phyloP scores from a whole-genome alignment of 176 grass and related monocot species.

The Bolboschoenus planiculmis region DNA sequence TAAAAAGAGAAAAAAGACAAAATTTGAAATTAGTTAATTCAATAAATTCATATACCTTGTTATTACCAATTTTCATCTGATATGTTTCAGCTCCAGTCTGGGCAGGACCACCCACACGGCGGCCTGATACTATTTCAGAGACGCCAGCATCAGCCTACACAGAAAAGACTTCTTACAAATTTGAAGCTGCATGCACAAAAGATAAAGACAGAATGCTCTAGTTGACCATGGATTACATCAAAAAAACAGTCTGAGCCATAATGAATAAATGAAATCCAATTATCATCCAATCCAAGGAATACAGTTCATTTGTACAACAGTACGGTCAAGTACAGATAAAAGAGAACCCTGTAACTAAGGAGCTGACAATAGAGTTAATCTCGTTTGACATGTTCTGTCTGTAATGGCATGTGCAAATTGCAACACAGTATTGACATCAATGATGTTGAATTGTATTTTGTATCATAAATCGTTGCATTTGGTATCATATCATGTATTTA shows the following conservation, averaged over 20 bases:
- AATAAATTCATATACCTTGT: conserved; percentile 45
- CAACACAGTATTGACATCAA: neutral
- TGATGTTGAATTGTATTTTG: too few species aligned
- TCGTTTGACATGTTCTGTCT: neutral
- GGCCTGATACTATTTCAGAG: conserved; percentile 42
- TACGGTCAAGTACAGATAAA: neutral
- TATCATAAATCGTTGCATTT: too few species aligned
- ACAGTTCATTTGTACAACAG: neutral
- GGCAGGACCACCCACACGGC: conserved; percentile 36
- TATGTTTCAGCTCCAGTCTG: conserved; percentile 73
- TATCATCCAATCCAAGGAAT: neutral
- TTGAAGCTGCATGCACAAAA: neutral
- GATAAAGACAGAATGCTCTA: neutral
- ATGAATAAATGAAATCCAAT: neutral
- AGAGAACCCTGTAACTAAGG: neutral
- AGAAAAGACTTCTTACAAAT: neutral
- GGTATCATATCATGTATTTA: too few species aligned
- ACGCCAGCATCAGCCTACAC: conserved; percentile 69
- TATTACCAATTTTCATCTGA: conserved; percentile 86
- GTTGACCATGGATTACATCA: neutral
- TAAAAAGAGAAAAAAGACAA: neutral
- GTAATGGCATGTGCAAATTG: neutral
- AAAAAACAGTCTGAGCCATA: neutral
- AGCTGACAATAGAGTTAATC: neutral
- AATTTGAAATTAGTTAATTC: neutral